Base-by-base conservation (phyloP, 306 rosid genomes). In the Cicer judaicum region DNA sequence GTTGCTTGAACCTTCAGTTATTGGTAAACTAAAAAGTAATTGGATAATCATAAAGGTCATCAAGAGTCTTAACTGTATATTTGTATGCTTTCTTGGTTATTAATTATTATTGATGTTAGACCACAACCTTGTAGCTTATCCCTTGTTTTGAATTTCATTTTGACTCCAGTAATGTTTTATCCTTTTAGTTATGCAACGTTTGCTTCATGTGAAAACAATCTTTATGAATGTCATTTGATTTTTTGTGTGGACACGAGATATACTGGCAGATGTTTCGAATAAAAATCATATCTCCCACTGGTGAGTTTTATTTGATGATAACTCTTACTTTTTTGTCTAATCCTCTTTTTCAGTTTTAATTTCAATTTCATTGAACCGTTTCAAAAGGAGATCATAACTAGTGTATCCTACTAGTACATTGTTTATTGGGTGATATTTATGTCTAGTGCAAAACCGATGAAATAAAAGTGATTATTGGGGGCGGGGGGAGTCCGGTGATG, bases 251-350 rank as follows among this genome's bases (percentile, higher is more conserved):
- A 73, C 69, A 71, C 78, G 62, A 43, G 70, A 41, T 80, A 16
- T 69, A 38, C 68, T 78, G 67, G 83, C 83, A 12, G 92, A 82
- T 70, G 82, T 73, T 63, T 84, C 95, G 73, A 84, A 89, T 70
- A 54, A 76, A 85, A 52, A 67, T 11, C 63, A 79, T 54, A 41
- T 75, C 19, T 73, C 36, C 74, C 70, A 21, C 42, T 11, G 80
- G 95, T 89, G 75, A 85, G 90, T 84, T 65, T 84, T 43, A 68
- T 78, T 70, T 48, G 66, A 64, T 68, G 42, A 73, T 60, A 65
- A 54, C 49, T 52, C 47, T 55, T 71, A 52, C 69, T 66, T 73
- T 42, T 46, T 56, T n/a, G 69, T 64, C 63, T 43, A 46, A 53
- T 18, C 38, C 10, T 16, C 44, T 2, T 18, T 76, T 29, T 7